Evolutionary conservation across 2,329 filamentous ascomycete genomes (phyloP), one percentile per base, ranked within the genome.

Genomic region (Fusarium albidum): DNA sequence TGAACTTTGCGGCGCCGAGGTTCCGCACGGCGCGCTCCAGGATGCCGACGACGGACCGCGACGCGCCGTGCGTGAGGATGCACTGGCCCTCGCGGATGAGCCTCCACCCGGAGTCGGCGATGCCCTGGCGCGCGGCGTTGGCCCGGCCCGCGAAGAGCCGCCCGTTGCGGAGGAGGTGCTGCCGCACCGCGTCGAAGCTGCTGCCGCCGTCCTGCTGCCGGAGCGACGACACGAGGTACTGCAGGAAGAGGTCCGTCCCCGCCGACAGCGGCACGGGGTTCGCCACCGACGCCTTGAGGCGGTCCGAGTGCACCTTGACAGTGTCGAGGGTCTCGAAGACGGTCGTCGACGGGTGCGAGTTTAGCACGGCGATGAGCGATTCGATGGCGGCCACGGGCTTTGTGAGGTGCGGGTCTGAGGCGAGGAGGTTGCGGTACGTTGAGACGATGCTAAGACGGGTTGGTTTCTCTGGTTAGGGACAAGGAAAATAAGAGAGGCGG

Each of bases 381-480:
- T 96, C 91, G 70, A 96, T 96, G 53, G 93, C 92, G 15, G 95
- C 95, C 49, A 99, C 91, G 59, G 95, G 93, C 85, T 96, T 97
- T 29, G 94, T 97, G 46, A 98, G 83, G 57, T 96, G 91, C 10
- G 89, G 82, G 72, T 98, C 92, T 44, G 81, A 78, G 55, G 75
- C 72, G 42, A 86, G 80, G 53, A 85, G 78, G 54, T 75, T 73
- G 61, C 78, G 73, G 69, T 86, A 86, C 17, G 80, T 79, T 21
- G 75, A 72, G 54, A 86, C 82, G 64, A 86, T 84, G 69, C 81
- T 83, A 15, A 1, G 5, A 38, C 10, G 5, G 38, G 10, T 11
- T 26, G n/a, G n/a, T n/a, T n/a, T n/a, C n/a, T n/a, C n/a, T n/a
- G n/a, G n/a, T n/a, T n/a, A n/a, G n/a, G n/a, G n/a, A n/a, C n/a